These are phyloP conservation scores for Mycena maculata DNA, from an alignment of 768 basidiomycete genomes.

Conservation along the genomic window DNA sequence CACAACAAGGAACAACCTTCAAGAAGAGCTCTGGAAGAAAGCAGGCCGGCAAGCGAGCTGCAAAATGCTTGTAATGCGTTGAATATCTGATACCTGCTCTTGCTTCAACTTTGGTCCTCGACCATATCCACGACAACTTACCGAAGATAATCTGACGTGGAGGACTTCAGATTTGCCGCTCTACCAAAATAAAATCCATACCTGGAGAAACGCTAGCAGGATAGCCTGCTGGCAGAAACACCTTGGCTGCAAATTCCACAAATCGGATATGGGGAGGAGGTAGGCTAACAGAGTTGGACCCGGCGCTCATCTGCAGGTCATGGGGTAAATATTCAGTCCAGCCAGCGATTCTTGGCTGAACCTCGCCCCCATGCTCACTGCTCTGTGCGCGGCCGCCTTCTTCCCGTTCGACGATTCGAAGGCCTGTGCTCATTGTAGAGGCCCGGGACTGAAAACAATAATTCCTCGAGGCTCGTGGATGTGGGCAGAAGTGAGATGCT, in stretches of 20 bases:
- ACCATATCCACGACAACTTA: slow-evolving; percentile 41
- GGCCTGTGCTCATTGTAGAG: neutral
- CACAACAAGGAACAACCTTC: slow-evolving; percentile 57
- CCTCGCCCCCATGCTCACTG: slow-evolving; percentile 23
- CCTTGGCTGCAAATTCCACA: slow-evolving; percentile 50
- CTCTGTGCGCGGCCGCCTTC: slow-evolving; percentile 19
- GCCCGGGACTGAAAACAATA: no score
- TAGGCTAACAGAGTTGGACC: neutral
- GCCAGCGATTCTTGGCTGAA: slow-evolving; percentile 6
- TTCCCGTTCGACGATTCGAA: slow-evolving; percentile 26
- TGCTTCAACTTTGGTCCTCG: slow-evolving; percentile 19
- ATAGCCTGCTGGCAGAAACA: slow-evolving; percentile 74
- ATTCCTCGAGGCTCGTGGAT: no score
- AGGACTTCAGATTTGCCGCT: no score
- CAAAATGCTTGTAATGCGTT: slow-evolving; percentile 79
- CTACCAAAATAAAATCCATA: slow-evolving; percentile 33
- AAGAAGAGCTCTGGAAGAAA: slow-evolving; percentile 75
- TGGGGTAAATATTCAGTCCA: slow-evolving; percentile 9
- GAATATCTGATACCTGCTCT: slow-evolving; percentile 68
- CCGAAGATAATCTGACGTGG: slow-evolving; percentile 64
- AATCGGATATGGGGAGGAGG: neutral
- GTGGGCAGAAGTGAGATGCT: no score
- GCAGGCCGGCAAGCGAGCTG: slow-evolving; percentile 69
- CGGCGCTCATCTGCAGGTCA: slow-evolving; percentile 4
- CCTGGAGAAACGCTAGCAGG: slow-evolving; percentile 72